Percentiles rank a stretch among this genome's conserved stretches.
Conservation (phyloP, 805 yeast species). For the Isabelozyma rhagii region DNA sequence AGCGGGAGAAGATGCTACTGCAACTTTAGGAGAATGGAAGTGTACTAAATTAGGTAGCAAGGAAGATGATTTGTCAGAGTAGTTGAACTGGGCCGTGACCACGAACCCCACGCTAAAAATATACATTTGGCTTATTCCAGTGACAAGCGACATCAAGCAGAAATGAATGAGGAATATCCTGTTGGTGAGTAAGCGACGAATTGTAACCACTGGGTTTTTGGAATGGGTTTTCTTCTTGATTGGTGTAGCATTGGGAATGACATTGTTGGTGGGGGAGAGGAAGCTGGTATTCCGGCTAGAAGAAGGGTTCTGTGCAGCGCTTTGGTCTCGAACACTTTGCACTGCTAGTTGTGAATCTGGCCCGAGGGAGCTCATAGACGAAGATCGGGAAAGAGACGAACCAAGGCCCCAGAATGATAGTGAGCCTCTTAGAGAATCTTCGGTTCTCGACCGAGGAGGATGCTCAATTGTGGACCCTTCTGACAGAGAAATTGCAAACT, state of each 20-base stretch:
- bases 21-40: neutral
- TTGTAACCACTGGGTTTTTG: neutral
- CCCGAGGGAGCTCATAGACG: constrained; percentile 11
- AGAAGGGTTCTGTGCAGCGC: constrained; percentile 3
- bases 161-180: constrained; percentile 49
- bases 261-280: neutral
- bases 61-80: constrained; percentile 11
- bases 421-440: constrained; percentile 26
- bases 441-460: constrained; percentile 1
- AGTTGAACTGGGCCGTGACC: constrained; percentile 43
- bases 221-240: neutral
- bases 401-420: constrained; percentile 42
- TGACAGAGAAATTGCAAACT: too few relatives aligned
- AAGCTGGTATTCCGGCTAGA: neutral
- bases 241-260: neutral
- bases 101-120: constrained; percentile 73
- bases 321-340: constrained; percentile 7
- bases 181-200: constrained; percentile 13
- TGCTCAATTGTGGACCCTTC: neutral
- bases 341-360: constrained; percentile 12
- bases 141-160: constrained; percentile 51
- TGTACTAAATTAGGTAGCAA: neutral
- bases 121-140: constrained; percentile 70
- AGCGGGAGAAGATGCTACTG: constrained; percentile 16
- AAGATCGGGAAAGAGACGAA: constrained; percentile 20